These are phyloP conservation scores for Fonsecaea erecta DNA, from an alignment of 2,329 filamentous ascomycete genomes.

Conservation along the genomic window DNA sequence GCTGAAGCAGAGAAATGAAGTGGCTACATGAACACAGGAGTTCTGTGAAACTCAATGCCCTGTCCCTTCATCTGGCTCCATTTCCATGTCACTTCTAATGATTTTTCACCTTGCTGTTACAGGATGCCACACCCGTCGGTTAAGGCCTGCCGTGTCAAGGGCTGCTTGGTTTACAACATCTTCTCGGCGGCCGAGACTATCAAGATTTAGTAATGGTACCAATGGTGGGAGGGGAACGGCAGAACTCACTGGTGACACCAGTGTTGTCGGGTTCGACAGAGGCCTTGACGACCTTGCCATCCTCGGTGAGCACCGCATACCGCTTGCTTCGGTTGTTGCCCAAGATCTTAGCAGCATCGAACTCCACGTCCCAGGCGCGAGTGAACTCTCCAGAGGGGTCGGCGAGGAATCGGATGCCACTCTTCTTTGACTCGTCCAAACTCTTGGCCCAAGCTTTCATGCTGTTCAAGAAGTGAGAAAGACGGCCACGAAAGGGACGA, in stretches of 20 bases:
- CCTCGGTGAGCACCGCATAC: slow-evolving; percentile 80
- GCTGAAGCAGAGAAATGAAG: neutral
- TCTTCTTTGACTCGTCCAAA: slow-evolving; percentile 74
- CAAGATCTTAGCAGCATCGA: slow-evolving; percentile 79
- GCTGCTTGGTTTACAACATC: slow-evolving; percentile 28
- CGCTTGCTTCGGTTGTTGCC: slow-evolving; percentile 83
- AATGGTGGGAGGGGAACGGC: neutral
- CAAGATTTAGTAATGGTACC: slow-evolving; percentile 10
- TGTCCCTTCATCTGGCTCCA: neutral
- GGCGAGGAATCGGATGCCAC: slow-evolving; percentile 84
- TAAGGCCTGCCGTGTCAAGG: neutral
- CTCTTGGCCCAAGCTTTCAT: slow-evolving; percentile 87
- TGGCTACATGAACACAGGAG: neutral
- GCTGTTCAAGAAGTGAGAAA: slow-evolving; percentile 51
- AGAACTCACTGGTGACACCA: slow-evolving; percentile 69
- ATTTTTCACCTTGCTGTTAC: neutral
- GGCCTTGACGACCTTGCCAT: slow-evolving; percentile 81
- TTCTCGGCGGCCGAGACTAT: slow-evolving; percentile 36
- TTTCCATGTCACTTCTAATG: neutral
- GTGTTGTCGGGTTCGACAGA: slow-evolving; percentile 90
- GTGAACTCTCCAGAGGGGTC: slow-evolving; percentile 82
- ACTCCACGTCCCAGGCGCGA: slow-evolving; percentile 78
- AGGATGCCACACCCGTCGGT: neutral
- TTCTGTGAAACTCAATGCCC: neutral
- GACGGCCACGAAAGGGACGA: slow-evolving; percentile 28